phyloP scores from a whole-genome alignment of 345 rosid species.

The Eucalyptus caleyi region DNA sequence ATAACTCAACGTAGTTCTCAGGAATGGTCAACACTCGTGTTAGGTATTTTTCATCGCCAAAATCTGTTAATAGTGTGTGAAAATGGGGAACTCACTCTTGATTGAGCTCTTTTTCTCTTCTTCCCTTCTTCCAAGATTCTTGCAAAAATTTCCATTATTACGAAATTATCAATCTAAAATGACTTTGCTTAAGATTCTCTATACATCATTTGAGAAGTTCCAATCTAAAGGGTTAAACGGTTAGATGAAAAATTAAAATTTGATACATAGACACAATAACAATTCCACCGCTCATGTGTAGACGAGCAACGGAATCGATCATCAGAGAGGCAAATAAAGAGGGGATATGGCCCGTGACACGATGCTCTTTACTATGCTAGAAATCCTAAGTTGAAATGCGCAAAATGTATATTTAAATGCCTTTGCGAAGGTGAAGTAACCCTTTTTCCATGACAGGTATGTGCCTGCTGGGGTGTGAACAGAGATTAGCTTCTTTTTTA shows the following conservation, averaged over 20 bases:
- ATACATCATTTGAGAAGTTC: not conserved
- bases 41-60: not conserved
- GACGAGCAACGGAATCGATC: not conserved
- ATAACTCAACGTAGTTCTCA: not conserved
- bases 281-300: not conserved
- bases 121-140: not conserved
- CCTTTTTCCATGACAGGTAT: not conserved
- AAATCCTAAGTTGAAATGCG: not conserved
- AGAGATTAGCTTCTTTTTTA: not conserved
- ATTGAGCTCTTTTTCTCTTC: not conserved
- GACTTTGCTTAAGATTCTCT: not conserved
- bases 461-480: not conserved
- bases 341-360: not conserved
- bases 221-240: not conserved
- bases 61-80: not conserved
- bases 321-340: not conserved
- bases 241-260: not conserved
- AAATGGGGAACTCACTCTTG: not conserved
- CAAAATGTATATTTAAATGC: not conserved
- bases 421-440: not conserved
- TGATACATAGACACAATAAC: not conserved
- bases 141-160: not conserved
- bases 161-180: not conserved
- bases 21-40: not conserved
- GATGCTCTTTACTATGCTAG: not conserved